Base-by-base conservation (phyloP, 257 asterid genomes). In the Asclepias syriaca region DNA sequence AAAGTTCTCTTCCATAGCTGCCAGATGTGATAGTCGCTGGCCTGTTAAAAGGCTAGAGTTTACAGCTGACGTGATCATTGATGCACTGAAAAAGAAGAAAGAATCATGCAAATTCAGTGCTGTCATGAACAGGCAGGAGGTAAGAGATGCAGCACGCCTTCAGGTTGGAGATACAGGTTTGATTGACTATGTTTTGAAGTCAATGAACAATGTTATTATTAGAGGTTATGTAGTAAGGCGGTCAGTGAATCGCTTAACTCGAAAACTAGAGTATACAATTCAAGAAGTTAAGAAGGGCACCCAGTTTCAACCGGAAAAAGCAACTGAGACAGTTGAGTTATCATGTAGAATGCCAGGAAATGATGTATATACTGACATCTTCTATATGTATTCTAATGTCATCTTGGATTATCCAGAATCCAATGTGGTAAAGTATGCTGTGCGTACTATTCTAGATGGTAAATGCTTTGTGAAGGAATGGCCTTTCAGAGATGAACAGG, bases 111-210 rank as follows among this genome's bases (percentile, higher is more conserved):
- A 64, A 12, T 71, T 59, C 4, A 63, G 79, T 2, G 75, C 79
- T 68, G 93, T 95, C 29, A 88, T 94, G 97, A 89, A 90, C 19
- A 82, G 99, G 82, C 99, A 94, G 73, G 99, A 94, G 85, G 68
- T 87, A 8, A 86, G 97, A 40, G 99, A 94, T 79, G 97, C 99
- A 60, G 99, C 93, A 29, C 97, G 97, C 43, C 81, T 78, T 60
- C 93, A 87, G 43, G 84, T 94, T 78, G 99, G 99, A 3, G 98
- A 94, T 74, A 94, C 99, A 2, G 99, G 98, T 22, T 72, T 91
- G 77, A 94, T 94, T 2, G 99, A 94, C 71, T 89, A 91, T 32
- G 98, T 91, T 8, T 88, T 91, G 21, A 91, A 94, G 82, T 82
- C 88, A 60, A 84, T 91, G 99, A 88, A 90, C 75, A 88, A 92